phyloP scores from a whole-genome alignment of 805 yeast species.

The Blastobotrys terrestris region DNA sequence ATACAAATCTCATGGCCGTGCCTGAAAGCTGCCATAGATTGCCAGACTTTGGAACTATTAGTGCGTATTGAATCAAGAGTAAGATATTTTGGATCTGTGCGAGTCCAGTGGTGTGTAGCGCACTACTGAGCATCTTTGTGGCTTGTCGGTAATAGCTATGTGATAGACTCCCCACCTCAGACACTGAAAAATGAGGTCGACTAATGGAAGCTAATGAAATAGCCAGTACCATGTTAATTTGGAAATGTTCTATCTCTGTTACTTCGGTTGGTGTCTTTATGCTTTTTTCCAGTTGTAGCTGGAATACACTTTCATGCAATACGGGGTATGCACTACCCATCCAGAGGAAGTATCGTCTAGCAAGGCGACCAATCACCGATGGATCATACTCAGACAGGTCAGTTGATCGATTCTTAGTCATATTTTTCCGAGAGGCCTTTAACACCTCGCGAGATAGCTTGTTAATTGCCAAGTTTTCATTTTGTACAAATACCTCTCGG shows the following conservation, averaged over 20 bases:
- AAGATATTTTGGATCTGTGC: neutral
- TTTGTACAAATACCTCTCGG: neutral
- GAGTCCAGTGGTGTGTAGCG: neutral
- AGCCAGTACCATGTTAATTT: slow-evolving; percentile 5
- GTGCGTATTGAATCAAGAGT: slow-evolving; percentile 3
- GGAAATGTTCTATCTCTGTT: neutral
- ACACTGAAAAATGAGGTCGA: slow-evolving; percentile 5
- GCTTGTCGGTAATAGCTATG: slow-evolving; percentile 3
- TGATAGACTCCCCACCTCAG: slow-evolving; percentile 4
- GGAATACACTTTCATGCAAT: slow-evolving; percentile 3
- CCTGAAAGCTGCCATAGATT: slow-evolving; percentile 6
- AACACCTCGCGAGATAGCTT: slow-evolving; percentile 1
- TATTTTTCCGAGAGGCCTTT: neutral
- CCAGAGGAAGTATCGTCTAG: slow-evolving; percentile 5
- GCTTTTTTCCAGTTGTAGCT: slow-evolving; percentile 1
- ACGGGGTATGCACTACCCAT: slow-evolving; percentile 6
- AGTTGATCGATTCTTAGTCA: neutral
- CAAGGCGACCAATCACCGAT: neutral
- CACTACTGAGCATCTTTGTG: neutral
- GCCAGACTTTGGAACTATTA: slow-evolving; percentile 5
- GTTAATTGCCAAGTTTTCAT: slow-evolving; percentile 1
- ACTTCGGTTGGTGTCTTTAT: neutral
- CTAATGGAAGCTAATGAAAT: slow-evolving; percentile 4
- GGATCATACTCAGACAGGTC: slow-evolving; percentile 1
- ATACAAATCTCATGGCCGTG: slow-evolving; percentile 2